Evolutionary conservation across 257 asterid species (phyloP).

Genomic region (Capsicum rhomboideum): DNA sequence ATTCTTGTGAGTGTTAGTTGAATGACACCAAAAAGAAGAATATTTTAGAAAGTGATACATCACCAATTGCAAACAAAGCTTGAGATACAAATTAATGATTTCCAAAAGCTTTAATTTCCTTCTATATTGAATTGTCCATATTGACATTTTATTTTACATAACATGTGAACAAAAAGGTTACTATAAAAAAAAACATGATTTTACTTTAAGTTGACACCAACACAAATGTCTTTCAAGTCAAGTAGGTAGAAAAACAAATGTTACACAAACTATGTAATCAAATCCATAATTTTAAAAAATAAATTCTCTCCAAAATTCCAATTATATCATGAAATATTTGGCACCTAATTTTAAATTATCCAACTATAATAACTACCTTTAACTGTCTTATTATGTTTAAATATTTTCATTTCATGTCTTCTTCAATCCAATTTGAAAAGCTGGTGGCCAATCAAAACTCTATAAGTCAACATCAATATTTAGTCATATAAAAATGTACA

Average conservation of each 20-base stretch:
- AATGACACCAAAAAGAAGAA: not conserved
- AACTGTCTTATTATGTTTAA: conserved; percentile 3
- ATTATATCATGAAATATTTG: conserved; percentile 13
- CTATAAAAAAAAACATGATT: conserved; percentile 7
- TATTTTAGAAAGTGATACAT: not conserved
- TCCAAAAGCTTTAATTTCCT: not conserved
- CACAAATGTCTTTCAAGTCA: conserved; percentile 23
- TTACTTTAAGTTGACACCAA: conserved; percentile 34
- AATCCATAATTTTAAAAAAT: not conserved
- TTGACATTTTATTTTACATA: not conserved
- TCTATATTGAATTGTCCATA: not conserved
- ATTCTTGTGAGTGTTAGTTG: not conserved
- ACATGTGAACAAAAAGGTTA: not conserved
- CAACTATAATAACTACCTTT: conserved; percentile 13
- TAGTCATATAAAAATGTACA: not conserved
- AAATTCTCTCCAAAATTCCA: not conserved
- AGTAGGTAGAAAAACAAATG: not conserved
- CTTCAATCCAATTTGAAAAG: conserved; percentile 10
- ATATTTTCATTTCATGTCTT: conserved; percentile 13
- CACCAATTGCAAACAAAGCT: not conserved
- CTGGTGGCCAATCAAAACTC: conserved; percentile 10
- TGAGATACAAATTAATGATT: not conserved
- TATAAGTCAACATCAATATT: not conserved
- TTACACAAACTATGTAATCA: not conserved
- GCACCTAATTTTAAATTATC: conserved; percentile 14